These are phyloP conservation scores for Talaromyces stipitatus DNA, from an alignment of 495 filamentous ascomycete genomes.

Conservation along the genomic window DNA sequence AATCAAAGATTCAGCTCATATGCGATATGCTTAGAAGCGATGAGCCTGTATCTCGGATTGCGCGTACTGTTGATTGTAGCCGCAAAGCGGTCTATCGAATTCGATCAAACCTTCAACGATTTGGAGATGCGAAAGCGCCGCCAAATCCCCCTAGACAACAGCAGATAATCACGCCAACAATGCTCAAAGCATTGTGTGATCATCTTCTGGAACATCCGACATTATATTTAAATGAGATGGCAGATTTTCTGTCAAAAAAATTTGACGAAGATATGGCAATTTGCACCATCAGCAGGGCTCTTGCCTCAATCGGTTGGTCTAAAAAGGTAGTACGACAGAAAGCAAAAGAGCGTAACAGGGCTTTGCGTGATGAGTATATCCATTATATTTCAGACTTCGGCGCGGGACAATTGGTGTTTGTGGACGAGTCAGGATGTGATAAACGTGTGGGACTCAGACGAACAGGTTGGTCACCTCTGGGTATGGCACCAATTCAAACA, in stretches of 20 bases:
- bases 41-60: too few relatives aligned
- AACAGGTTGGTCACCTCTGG: constrained; percentile 23
- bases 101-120: too few relatives aligned
- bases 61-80: too few relatives aligned
- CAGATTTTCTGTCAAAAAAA: constrained; percentile 10
- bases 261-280: constrained; percentile 5
- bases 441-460: constrained; percentile 20
- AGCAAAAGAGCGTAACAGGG: not conserved
- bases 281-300: not conserved
- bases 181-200: too few relatives aligned
- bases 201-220: constrained; percentile 5
- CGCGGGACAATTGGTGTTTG: constrained; percentile 19
- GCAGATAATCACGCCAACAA: too few relatives aligned
- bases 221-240: constrained; percentile 15
- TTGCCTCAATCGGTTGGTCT: not conserved
- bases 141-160: too few relatives aligned
- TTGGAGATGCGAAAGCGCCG: too few relatives aligned
- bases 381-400: not conserved
- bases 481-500: constrained; percentile 24
- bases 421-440: constrained; percentile 30
- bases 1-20: too few relatives aligned
- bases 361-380: not conserved
- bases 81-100: too few relatives aligned
- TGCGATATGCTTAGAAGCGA: too few relatives aligned
- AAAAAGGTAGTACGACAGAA: not conserved